Conservation (phyloP, 2,329 filamentous ascomycete genomes). For the Myriangium duriaei region DNA sequence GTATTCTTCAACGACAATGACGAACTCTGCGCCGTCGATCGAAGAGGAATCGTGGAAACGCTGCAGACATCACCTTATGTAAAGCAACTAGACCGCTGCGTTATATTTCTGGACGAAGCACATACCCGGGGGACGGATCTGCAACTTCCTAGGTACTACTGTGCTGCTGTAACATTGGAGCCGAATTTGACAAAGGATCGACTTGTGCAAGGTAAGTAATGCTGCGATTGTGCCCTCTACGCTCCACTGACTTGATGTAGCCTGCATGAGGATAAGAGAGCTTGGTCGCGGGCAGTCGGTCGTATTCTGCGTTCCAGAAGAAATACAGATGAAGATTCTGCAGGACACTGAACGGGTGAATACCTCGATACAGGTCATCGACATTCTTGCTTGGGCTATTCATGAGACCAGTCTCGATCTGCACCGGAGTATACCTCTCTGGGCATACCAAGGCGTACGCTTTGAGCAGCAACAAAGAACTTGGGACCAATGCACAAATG, state of each 20-base stretch:
- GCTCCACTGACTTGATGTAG: slow-evolving; percentile 23
- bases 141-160: slow-evolving; percentile 43
- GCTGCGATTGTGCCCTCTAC: not conserved
- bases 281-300: slow-evolving; percentile 56
- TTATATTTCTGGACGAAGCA: slow-evolving; percentile 57
- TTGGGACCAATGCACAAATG: slow-evolving; percentile 19
- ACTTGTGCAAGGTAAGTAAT: slow-evolving; percentile 48
- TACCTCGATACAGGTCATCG: slow-evolving; percentile 26
- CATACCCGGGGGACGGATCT: slow-evolving; percentile 61
- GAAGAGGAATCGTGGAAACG: slow-evolving; percentile 32
- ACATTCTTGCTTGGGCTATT: slow-evolving; percentile 50
- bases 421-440: slow-evolving; percentile 41
- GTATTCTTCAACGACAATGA: slow-evolving; percentile 49
- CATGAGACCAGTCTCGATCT: slow-evolving; percentile 42
- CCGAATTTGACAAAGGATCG: slow-evolving; percentile 54
- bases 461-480: slow-evolving; percentile 31
- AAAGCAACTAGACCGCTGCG: slow-evolving; percentile 43
- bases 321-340: slow-evolving; percentile 45
- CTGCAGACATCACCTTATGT: slow-evolving; percentile 48
- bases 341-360: slow-evolving; percentile 13
- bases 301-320: slow-evolving; percentile 45
- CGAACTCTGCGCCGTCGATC: slow-evolving; percentile 42
- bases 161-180: slow-evolving; percentile 57
- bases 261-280: slow-evolving; percentile 60
- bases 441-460: slow-evolving; percentile 47